Conservation (phyloP, 2,329 filamentous ascomycete genomes). For the Hypoxylon sp. region DNA sequence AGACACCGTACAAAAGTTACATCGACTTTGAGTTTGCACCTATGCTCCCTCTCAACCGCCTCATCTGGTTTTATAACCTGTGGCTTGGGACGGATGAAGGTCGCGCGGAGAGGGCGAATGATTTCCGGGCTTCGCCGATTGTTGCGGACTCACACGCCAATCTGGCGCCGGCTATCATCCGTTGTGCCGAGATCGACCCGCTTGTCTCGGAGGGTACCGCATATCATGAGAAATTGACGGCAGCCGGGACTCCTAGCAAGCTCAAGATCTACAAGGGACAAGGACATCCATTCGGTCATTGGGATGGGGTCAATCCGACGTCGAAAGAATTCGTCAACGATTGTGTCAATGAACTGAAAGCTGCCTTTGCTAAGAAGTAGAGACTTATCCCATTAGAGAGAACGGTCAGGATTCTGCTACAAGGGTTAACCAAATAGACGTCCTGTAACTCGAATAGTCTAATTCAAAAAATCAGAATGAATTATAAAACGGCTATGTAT, state of each 20-base stretch:
- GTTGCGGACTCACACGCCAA: conserved; percentile 54
- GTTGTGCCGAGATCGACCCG: conserved; percentile 56
- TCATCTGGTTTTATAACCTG: conserved; percentile 58
- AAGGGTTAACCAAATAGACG: background rate
- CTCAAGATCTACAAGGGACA: conserved; percentile 57
- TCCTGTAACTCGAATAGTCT: background rate
- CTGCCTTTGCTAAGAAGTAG: conserved; percentile 44
- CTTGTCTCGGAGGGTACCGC: conserved; percentile 54
- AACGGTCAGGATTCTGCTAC: background rate
- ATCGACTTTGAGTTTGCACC: conserved; percentile 54
- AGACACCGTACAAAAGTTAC: conserved; percentile 55
- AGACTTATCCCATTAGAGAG: background rate
- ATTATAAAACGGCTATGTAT: background rate
- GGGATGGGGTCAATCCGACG: conserved; percentile 55
- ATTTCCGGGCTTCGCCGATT: conserved; percentile 56
- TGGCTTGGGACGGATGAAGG: conserved; percentile 56
- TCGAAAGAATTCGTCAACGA: conserved; percentile 54
- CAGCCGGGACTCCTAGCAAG: conserved; percentile 53
- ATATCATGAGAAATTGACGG: conserved; percentile 54
- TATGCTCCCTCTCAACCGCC: conserved; percentile 54
- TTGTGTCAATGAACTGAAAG: conserved; percentile 52
- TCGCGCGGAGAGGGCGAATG: conserved; percentile 48
- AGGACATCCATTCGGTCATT: conserved; percentile 57
- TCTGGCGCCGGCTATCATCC: conserved; percentile 55
- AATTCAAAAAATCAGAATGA: background rate